Base-by-base conservation (phyloP, 441 rosid genomes). In the Gossypium davidsonii region DNA sequence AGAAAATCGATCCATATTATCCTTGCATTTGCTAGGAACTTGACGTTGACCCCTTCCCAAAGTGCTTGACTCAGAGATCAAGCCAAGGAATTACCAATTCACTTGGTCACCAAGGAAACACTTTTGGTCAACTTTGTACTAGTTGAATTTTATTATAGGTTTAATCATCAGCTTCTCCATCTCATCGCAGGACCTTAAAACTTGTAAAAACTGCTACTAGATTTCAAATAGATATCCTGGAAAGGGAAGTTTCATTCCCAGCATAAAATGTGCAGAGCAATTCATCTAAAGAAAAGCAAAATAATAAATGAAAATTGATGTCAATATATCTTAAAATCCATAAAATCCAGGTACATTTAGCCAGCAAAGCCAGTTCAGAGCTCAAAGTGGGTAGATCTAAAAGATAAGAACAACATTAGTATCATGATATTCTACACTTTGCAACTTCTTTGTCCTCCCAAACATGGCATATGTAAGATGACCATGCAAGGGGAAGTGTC, bases 311-410 rank as follows among this genome's bases (percentile, higher is more conserved):
- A 59, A 1, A 14, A 26, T 21, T 48, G 73, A 2, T 0, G 39
- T n/a, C 17, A 23, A 25, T 55, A 28, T 14, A 18, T 73, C n/a
- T 1, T 48, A 3, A 62, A 67, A 64, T 52, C 11, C 57, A 6
- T 18, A 53, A 28, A 37, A 31, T 51, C 48, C 55, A 69, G 48
- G 51, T 82, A 71, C 73, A 74, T 9, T 26, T 64, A 23, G 39
- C 63, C 76, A 62, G 56, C 2, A 37, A 52, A 64, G 63, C 20
- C 25, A 39, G 49, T 73, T 34, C 57, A 42, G 28, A 59, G 56
- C 58, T 64, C 34, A 23, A 39, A 6, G 6, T 6, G n/a, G 56
- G 17, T 1, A 51, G 3, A 9, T 6, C 15, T 46, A 10, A 17
- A 23, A 58, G n/a, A 64, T 7, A 37, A 37, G n/a, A 14, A 26